These are phyloP conservation scores for Tephrocybe rancida DNA, from an alignment of 768 basidiomycete genomes.

Conservation along the genomic window DNA sequence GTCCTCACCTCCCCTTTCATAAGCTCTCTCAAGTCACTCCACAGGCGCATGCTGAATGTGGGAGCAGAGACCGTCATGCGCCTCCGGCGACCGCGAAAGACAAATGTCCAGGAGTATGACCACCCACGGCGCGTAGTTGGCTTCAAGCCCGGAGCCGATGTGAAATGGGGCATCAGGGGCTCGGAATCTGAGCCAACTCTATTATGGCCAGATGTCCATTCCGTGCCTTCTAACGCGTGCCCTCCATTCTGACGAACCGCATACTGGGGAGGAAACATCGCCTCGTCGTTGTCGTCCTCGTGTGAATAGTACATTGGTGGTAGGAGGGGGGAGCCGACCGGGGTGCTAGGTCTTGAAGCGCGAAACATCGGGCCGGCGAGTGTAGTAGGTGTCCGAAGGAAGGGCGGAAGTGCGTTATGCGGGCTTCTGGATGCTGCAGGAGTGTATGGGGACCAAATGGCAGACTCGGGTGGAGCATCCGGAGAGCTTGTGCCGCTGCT, in stretches of 20 bases:
- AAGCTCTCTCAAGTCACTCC: constrained; percentile 20
- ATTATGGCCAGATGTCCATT: constrained; percentile 33
- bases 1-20: constrained; percentile 14
- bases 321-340: constrained; percentile 39
- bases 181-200: constrained; percentile 14
- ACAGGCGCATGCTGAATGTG: constrained; percentile 16
- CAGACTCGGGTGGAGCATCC: constrained; percentile 34
- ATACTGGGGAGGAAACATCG: constrained; percentile 55
- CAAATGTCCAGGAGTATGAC: constrained; percentile 57
- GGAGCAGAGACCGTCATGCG: constrained; percentile 54
- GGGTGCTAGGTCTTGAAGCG: constrained; percentile 44
- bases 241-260: constrained; percentile 37
- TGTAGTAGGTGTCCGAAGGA: constrained; percentile 42
- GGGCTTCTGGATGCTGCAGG: constrained; percentile 40
- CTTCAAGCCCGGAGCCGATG: constrained; percentile 36
- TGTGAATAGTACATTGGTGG: constrained; percentile 32
- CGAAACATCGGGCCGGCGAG: constrained; percentile 39
- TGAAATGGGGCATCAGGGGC: constrained; percentile 32
- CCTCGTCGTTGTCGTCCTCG: constrained; percentile 56
- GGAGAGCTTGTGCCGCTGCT: constrained; percentile 26
- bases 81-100: constrained; percentile 54
- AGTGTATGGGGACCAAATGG: constrained; percentile 46
- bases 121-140: constrained; percentile 23
- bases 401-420: constrained; percentile 34
- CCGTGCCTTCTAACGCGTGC: constrained; percentile 33